phyloP scores from a whole-genome alignment of 352 stramenopile species.

The Pythium rhizo-oryzae region DNA sequence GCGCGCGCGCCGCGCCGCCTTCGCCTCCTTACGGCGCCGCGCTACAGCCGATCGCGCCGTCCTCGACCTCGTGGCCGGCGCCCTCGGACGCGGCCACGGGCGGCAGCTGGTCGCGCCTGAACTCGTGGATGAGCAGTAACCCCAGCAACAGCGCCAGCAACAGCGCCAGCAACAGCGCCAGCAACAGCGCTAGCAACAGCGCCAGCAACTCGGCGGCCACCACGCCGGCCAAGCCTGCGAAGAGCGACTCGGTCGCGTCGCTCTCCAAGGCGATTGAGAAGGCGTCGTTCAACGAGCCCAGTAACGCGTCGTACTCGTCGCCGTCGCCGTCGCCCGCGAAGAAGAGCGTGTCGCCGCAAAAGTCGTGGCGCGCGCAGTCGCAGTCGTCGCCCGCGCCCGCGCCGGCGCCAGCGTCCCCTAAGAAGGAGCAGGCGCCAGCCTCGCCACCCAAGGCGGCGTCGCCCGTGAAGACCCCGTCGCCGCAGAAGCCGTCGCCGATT shows the following conservation, averaged over 20 bases:
- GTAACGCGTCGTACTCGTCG: not conserved
- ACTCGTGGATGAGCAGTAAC: slow-evolving; percentile 9
- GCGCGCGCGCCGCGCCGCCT: slow-evolving; percentile 42
- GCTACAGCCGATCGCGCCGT: too few relatives aligned
- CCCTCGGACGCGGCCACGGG: slow-evolving; percentile 25
- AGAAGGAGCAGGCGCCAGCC: not conserved
- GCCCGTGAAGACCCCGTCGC: slow-evolving; percentile 18
- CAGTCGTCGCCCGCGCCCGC: slow-evolving; percentile 1
- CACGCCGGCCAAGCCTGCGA: slow-evolving; percentile 33
- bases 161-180: not conserved
- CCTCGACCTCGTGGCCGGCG: slow-evolving; percentile 21
- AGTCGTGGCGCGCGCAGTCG: slow-evolving; percentile 5
- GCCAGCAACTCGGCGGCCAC: not conserved
- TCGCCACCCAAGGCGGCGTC: slow-evolving; percentile 14
- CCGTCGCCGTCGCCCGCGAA: slow-evolving; percentile 19
- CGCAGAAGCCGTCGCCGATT: slow-evolving; percentile 11
- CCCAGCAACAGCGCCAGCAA: not conserved
- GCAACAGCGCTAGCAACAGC: not conserved
- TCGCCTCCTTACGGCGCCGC: slow-evolving; percentile 5
- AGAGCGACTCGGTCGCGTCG: slow-evolving; percentile 47
- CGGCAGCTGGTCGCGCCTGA: slow-evolving; percentile 15
- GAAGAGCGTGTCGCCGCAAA: slow-evolving; percentile 6
- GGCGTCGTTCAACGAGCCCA: slow-evolving; percentile 28
- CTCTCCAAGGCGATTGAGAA: slow-evolving; percentile 50
- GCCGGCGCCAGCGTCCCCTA: not conserved